Conservation (phyloP, 257 asterid species). For the Ligustrum vulgare region DNA sequence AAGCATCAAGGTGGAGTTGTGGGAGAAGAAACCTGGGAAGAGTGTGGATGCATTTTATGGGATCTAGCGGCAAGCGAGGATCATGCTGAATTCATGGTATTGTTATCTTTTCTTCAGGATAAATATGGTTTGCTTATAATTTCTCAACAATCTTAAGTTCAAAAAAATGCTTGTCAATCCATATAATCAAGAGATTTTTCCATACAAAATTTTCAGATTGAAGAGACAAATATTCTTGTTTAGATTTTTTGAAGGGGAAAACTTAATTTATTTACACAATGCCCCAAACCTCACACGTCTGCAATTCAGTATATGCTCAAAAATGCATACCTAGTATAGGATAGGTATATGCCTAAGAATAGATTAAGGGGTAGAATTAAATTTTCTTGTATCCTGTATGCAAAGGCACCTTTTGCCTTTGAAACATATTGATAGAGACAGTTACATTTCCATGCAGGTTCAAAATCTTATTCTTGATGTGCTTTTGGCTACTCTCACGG, state of each 20-base stretch:
- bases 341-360: not conserved
- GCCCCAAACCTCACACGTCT: not conserved
- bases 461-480: constrained; percentile 86
- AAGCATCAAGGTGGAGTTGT: constrained; percentile 31
- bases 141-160: not conserved
- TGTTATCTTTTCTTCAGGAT: not conserved
- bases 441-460: constrained; percentile 47
- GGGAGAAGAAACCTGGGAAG: constrained; percentile 75
- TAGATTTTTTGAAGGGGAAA: not conserved
- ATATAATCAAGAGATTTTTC: not conserved
- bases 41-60: constrained; percentile 91
- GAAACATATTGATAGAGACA: constrained; percentile 7
- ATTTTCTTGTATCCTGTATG: constrained; percentile 2
- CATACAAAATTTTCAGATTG: not conserved
- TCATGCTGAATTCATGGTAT: constrained; percentile 89
- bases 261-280: not conserved
- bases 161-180: not conserved
- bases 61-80: constrained; percentile 90
- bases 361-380: constrained; percentile 1
- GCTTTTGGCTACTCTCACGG: constrained; percentile 69
- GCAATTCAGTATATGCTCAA: not conserved
- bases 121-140: constrained; percentile 10
- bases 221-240: constrained; percentile 7
- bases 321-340: not conserved
- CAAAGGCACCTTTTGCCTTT: constrained; percentile 11